These are phyloP conservation scores for Triglochin maritima DNA, from an alignment of 106 monocot species.

Conservation along the genomic window DNA sequence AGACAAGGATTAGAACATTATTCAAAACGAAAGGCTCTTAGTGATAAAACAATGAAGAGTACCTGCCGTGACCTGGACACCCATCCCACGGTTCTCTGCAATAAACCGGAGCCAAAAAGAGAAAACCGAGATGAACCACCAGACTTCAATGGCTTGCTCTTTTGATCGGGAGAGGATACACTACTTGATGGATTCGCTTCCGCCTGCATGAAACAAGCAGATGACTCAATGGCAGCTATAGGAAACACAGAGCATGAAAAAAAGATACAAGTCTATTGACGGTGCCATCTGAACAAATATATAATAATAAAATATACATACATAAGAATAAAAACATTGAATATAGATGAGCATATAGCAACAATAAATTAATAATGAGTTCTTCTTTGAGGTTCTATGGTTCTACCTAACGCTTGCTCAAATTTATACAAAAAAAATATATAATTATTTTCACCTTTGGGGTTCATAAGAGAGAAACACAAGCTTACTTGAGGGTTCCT, in stretches of 20 bases:
- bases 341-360: neutral
- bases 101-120: slow-evolving; percentile 51
- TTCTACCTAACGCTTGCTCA: neutral
- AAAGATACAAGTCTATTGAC: too few species aligned
- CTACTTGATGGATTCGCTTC: slow-evolving; percentile 12
- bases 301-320: neutral
- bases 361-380: too few species aligned
- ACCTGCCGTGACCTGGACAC: slow-evolving; percentile 87
- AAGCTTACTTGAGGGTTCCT: slow-evolving; percentile 25
- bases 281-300: neutral
- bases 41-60: neutral
- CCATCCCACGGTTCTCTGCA: slow-evolving; percentile 88
- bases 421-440: too few species aligned
- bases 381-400: too few species aligned
- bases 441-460: too few species aligned
- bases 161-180: slow-evolving; percentile 28
- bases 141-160: slow-evolving; percentile 35
- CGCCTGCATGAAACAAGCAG: slow-evolving; percentile 1
- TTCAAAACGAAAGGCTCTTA: neutral
- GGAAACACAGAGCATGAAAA: too few species aligned
- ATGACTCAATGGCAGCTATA: too few species aligned
- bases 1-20: neutral
- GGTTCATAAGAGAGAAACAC: too few species aligned
- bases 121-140: slow-evolving; percentile 59
- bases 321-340: neutral